Base-by-base conservation (phyloP, 106 monocot species). In the Dendrobium officinale region DNA sequence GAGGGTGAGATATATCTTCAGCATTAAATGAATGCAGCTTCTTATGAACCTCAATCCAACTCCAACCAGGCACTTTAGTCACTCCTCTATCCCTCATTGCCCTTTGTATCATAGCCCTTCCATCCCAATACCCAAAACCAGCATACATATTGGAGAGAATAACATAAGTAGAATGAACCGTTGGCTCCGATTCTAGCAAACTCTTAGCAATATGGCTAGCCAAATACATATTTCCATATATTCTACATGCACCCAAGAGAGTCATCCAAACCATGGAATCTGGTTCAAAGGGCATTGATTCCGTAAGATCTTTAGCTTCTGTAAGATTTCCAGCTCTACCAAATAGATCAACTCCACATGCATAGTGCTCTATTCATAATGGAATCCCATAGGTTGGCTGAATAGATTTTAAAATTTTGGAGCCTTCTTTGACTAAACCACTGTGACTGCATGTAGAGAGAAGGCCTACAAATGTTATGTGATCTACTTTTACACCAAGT, bases 321-420 rank as follows among this genome's bases (percentile, higher is more conserved):
- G 87, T 85, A 33, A 95, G 86, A 2, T 54, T 44, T 29, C 95
- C 92, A 10, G 95, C 89, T 75, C 95, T 83, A 56, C 91, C 92
- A 81, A 83, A 95, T 6, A 93, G 89, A 85, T 93, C 95, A 48
- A 95, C 95, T 2, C 87, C 92, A 75, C 95, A 95, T 54, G 92
- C 95, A 83, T 95, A 95, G 73, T 95, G 95, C 77, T 95, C 95
- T 89, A 93, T 95, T 67, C 91, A 59, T 1, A 89, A 74, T n/a
- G 86, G 79, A 42, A 93, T 72, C 6, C 85, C 81, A 51, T 92
- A 88, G 22, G 43, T 54, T 44, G 81, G 76, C 54, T 82, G 79
- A 83, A 95, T 95, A 42, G 87, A 75, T 16, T 84, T 79, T 29
- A 95, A 56, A 75, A 89, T 75, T 33, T 26, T 67, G 0, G 55